Base-by-base conservation (phyloP, 208 protist genomes). In the Porcisia deanei region DNA sequence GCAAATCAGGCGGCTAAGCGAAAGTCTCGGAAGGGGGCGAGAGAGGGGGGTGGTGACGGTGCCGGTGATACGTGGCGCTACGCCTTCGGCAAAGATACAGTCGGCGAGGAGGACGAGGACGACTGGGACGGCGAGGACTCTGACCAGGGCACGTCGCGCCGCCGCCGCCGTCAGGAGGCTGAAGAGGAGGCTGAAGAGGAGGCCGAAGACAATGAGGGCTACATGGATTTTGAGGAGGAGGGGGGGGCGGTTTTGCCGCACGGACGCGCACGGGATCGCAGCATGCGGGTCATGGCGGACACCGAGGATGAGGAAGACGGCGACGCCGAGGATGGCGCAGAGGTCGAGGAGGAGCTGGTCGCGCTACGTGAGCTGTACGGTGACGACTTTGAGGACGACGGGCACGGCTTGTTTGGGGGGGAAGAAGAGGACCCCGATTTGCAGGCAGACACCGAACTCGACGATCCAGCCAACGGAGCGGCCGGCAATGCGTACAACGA, bases 291-390 rank as follows among this genome's bases (percentile, higher is more conserved):
- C 34, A 88, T 88, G 82, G 69, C 73, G 20, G 86, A 83, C 3
- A 80, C 80, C 39, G 83, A 76, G 60, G 83, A 76, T 49, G 83
- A 88, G 34, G 83, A 80, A 59, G 79, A 86, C 16, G 84, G 85
- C 47, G 47, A 52, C 10, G 47, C 47, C 34, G 86, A 90, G 41
- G 79, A 83, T 25, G 80, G 79, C 37, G 84, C 34, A 65, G 82
- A 60, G 22, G 88, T 79, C 6, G 82, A 89, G 18, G 94, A 94
- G 79, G 94, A 97, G 66, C 82, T 92, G 10, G 91, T 83, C 18
- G 92, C 94, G 25, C 77, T 97, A 68, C 82, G 85, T 47, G 90
- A 96, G 78, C 88, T 97, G 79, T 97, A 97, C 84, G 94, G 94
- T 47, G 91, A 93, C 30, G 94, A 96, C 82, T 96, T 94, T 64